A percentile compares a stretch with the other conserved stretches of the same genome.
Evolutionary conservation across 2,329 filamentous ascomycete genomes (phyloP).

Genomic region (Tolypocladium inflatum): DNA sequence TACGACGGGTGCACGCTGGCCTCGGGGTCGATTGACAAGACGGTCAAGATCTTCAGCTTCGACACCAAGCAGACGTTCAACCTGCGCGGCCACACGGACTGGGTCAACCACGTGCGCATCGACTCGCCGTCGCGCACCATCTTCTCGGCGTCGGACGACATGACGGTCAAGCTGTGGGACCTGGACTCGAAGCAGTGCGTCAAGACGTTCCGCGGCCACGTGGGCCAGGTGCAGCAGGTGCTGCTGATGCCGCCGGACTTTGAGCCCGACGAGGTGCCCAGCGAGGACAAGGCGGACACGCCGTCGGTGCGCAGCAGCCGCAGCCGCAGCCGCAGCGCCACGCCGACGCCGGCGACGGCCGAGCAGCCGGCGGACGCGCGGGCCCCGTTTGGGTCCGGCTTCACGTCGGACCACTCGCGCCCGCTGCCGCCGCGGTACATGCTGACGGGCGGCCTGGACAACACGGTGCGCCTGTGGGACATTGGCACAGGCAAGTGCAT

Average conservation of each 20-base stretch:
- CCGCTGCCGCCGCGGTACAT: slow-evolving; percentile 81
- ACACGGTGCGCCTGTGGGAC: slow-evolving; percentile 89
- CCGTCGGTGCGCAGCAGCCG: slow-evolving; percentile 38
- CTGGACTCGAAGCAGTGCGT: slow-evolving; percentile 76
- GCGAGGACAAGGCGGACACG: slow-evolving; percentile 43
- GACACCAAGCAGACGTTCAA: slow-evolving; percentile 71
- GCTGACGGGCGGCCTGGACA: slow-evolving; percentile 84
- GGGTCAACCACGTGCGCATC: slow-evolving; percentile 93
- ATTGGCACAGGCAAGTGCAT: slow-evolving; percentile 72
- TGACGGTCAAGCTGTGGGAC: slow-evolving; percentile 87
- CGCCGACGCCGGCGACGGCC: slow-evolving; percentile 21
- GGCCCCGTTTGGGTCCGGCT: slow-evolving; percentile 49
- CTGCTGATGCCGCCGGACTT: slow-evolving; percentile 78
- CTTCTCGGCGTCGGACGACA: slow-evolving; percentile 89
- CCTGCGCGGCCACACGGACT: slow-evolving; percentile 79
- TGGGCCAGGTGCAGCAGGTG: slow-evolving; percentile 91
- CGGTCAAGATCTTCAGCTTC: slow-evolving; percentile 89
- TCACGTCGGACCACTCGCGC: slow-evolving; percentile 51
- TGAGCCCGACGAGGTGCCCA: slow-evolving; percentile 63
- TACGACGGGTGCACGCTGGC: slow-evolving; percentile 79
- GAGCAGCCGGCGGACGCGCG: slow-evolving; percentile 34
- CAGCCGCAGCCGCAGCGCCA: slow-evolving; percentile 37
- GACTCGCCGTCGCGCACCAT: slow-evolving; percentile 75
- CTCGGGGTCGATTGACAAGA: slow-evolving; percentile 82
- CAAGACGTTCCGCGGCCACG: slow-evolving; percentile 72